phyloP scores from a whole-genome alignment of 1,284 basidiomycete genomes.

The Ustilago xerochloae region DNA sequence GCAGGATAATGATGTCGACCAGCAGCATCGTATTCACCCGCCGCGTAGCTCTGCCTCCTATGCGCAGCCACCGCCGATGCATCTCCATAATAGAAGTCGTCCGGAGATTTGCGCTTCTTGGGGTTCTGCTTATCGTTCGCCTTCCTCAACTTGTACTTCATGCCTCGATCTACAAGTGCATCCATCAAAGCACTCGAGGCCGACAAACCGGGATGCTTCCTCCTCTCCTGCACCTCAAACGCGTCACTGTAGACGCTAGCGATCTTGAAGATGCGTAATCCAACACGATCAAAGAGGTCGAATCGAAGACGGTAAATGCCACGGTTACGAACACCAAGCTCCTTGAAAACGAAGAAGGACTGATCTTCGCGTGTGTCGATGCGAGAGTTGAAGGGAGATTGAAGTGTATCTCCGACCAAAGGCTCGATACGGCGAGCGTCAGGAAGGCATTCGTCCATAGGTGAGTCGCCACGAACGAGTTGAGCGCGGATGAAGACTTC shows the following conservation, averaged over 20 bases:
- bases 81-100: slow-evolving; percentile 38
- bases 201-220: slow-evolving; percentile 39
- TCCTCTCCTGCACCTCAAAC: slow-evolving; percentile 43
- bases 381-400: slow-evolving; percentile 39
- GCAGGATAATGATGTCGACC: background rate
- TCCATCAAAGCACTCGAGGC: slow-evolving; percentile 34
- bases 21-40: slow-evolving; percentile 22
- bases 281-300: slow-evolving; percentile 48
- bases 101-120: slow-evolving; percentile 45
- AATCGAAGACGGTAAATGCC: slow-evolving; percentile 53
- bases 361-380: slow-evolving; percentile 49
- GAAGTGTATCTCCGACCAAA: slow-evolving; percentile 41
- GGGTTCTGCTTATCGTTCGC: slow-evolving; percentile 25
- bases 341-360: slow-evolving; percentile 57
- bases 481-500: slow-evolving; percentile 44
- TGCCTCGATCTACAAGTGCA: slow-evolving; percentile 39
- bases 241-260: slow-evolving; percentile 41
- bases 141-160: slow-evolving; percentile 50
- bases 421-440: slow-evolving; percentile 34
- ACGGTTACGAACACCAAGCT: slow-evolving; percentile 47
- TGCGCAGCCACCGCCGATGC: slow-evolving; percentile 8
- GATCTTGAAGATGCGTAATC: slow-evolving; percentile 28
- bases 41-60: slow-evolving; percentile 26
- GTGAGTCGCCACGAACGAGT: slow-evolving; percentile 26
- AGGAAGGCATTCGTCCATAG: slow-evolving; percentile 31